Evolutionary conservation across 495 filamentous ascomycete species (phyloP).

Genomic region (Astrothelium macrocarpum): DNA sequence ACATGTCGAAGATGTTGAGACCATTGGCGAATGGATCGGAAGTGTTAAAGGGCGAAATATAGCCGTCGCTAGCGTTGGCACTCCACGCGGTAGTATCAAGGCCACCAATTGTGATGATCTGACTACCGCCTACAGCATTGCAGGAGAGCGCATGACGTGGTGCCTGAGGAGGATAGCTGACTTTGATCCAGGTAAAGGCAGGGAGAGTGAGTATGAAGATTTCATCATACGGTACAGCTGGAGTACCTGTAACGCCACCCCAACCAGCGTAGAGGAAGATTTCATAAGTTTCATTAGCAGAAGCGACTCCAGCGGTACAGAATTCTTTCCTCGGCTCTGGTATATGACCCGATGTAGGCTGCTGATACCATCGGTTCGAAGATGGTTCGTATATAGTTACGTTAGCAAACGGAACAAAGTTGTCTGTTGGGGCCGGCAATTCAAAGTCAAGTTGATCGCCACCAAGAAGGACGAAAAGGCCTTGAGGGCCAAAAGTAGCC

Average conservation of each 20-base stretch:
- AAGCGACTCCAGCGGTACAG: background rate
- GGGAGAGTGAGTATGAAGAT: conserved; percentile 1
- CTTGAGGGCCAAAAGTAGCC: background rate
- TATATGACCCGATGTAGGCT: background rate
- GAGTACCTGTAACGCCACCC: background rate
- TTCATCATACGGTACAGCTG: background rate
- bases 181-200: background rate
- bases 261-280: conserved; percentile 1
- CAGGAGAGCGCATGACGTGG: background rate
- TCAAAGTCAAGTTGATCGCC: background rate
- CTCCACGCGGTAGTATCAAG: background rate
- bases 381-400: background rate
- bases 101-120: background rate
- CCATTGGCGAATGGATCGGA: conserved; percentile 12
- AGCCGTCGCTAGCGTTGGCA: background rate
- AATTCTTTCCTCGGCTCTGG: conserved; percentile 2
- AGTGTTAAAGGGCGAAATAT: background rate
- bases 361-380: background rate
- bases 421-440: background rate
- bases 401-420: background rate
- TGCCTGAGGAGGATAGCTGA: background rate
- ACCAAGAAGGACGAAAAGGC: background rate
- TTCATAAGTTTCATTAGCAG: background rate
- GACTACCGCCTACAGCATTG: background rate
- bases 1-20: conserved; percentile 23